Conservation (phyloP, 148 eudicot genomes). For the Rhododendron henanense region DNA sequence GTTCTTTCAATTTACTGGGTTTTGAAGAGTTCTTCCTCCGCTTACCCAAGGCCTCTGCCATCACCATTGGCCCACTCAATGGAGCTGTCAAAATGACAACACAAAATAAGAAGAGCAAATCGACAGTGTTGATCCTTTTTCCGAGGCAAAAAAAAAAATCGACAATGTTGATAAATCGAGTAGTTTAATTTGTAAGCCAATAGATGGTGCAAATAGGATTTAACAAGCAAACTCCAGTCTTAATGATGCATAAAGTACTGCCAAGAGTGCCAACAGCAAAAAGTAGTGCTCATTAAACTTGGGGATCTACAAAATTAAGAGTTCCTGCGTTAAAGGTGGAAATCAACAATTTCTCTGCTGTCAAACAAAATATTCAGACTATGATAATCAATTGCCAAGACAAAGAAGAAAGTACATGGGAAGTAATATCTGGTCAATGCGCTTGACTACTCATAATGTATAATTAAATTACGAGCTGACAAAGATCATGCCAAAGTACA, state of each 20-base stretch:
- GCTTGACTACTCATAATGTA: no score
- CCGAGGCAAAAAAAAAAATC: no score
- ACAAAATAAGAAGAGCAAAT: conserved; percentile 14
- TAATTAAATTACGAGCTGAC: no score
- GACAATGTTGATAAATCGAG: not conserved
- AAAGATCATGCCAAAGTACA: no score
- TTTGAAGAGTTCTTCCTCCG: conserved; percentile 43
- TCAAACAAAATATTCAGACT: not conserved
- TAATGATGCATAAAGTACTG: not conserved
- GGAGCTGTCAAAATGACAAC: conserved; percentile 53
- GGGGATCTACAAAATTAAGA: not conserved
- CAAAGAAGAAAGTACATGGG: not conserved
- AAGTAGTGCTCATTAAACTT: not conserved
- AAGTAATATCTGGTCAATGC: no score
- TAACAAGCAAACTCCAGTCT: not conserved
- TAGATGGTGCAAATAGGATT: not conserved
- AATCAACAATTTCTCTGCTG: not conserved
- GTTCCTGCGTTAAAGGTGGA: not conserved
- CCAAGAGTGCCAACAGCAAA: not conserved
- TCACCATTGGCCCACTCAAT: conserved; percentile 70
- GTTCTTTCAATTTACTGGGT: conserved; percentile 49
- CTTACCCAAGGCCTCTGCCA: conserved; percentile 68
- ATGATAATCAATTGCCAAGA: not conserved
- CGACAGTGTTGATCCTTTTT: not conserved
- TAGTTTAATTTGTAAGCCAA: conserved; percentile 1